Conservation (phyloP, 2,329 filamentous ascomycete species). For the Aspergillus terreus region DNA sequence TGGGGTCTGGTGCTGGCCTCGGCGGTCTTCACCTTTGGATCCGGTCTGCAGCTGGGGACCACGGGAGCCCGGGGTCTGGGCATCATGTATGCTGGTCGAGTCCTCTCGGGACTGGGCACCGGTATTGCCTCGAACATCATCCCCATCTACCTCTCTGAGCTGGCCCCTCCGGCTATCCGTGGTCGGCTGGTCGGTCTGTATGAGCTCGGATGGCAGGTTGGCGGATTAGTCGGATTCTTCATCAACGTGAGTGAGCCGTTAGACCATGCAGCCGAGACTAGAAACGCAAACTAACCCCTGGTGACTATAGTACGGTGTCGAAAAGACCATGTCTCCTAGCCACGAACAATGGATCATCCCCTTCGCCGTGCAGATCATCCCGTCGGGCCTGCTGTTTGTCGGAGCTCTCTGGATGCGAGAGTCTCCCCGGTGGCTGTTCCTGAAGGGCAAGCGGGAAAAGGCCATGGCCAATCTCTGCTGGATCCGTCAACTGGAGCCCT, state of each 20-base stretch:
- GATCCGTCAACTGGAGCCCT: slow-evolving; percentile 37
- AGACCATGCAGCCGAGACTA: neutral
- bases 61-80: slow-evolving; percentile 57
- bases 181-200: slow-evolving; percentile 53
- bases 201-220: slow-evolving; percentile 51
- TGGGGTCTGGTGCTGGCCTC: slow-evolving; percentile 59
- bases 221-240: slow-evolving; percentile 45
- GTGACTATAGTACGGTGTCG: slow-evolving; percentile 48
- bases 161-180: slow-evolving; percentile 53
- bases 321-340: slow-evolving; percentile 20
- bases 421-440: slow-evolving; percentile 65
- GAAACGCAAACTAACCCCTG: slow-evolving; percentile 8
- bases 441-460: slow-evolving; percentile 64
- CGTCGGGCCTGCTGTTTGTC: slow-evolving; percentile 39
- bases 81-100: slow-evolving; percentile 51
- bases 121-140: slow-evolving; percentile 53
- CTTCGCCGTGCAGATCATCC: slow-evolving; percentile 31
- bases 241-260: slow-evolving; percentile 30
- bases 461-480: slow-evolving; percentile 52
- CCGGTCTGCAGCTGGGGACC: slow-evolving; percentile 65
- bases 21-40: slow-evolving; percentile 63
- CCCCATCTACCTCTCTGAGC: slow-evolving; percentile 56
- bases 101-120: slow-evolving; percentile 52
- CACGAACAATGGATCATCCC: slow-evolving; percentile 33
- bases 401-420: slow-evolving; percentile 60